Conservation (phyloP, 2,329 filamentous ascomycete species). For the Fusarium transvaalense region DNA sequence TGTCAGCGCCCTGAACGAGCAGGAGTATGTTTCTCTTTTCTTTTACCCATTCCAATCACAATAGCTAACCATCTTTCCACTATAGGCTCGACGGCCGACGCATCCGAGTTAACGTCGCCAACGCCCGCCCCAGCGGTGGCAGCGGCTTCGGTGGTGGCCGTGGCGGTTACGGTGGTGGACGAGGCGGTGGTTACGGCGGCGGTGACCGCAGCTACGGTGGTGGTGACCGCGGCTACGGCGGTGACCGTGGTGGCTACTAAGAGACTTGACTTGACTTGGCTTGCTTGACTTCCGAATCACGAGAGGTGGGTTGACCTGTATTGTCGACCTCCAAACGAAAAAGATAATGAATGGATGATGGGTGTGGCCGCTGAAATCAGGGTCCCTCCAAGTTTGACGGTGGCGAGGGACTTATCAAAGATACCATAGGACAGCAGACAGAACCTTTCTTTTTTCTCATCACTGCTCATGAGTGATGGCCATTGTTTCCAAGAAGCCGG, state of each 20-base stretch:
- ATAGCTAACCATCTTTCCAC: background rate
- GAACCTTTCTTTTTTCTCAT: constrained; percentile 8
- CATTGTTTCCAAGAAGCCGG: background rate
- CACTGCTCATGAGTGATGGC: background rate
- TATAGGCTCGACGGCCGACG: constrained; percentile 4
- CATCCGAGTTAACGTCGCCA: constrained; percentile 6
- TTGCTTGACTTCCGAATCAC: background rate
- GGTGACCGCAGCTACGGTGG: background rate
- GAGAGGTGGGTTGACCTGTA: background rate
- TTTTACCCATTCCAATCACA: too few relatives aligned
- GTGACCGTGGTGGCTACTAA: constrained; percentile 7
- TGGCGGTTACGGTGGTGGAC: constrained; percentile 2
- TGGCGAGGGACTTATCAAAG: constrained; percentile 9
- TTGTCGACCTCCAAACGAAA: background rate
- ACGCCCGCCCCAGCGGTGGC: background rate
- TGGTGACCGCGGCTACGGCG: background rate
- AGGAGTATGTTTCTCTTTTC: background rate
- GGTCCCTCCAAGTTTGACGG: background rate
- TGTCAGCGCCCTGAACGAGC: background rate
- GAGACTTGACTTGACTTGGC: background rate
- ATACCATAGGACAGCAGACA: constrained; percentile 12
- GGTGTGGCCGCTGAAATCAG: constrained; percentile 1
- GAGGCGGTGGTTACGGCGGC: background rate
- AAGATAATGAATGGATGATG: constrained; percentile 5
- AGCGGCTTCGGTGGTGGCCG: background rate